Evolutionary conservation across 352 stramenopile genomes (phyloP).

Genomic region (Phytophthora lateralis): DNA sequence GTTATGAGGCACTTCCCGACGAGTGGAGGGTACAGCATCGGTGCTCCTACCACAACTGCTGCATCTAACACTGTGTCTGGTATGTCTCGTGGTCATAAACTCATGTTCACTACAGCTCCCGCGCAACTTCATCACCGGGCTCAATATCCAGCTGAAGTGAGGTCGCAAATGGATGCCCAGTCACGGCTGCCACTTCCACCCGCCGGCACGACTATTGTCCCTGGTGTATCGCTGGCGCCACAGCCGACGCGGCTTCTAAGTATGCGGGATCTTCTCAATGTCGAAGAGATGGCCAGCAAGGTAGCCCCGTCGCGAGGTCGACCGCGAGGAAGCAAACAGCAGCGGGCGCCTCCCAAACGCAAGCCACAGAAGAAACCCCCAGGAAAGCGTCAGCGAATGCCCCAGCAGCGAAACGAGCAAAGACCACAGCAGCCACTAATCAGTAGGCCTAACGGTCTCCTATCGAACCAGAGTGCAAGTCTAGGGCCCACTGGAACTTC

Average conservation of each 20-base stretch:
- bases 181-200: slow-evolving; percentile 19
- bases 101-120: not conserved
- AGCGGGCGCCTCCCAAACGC: slow-evolving; percentile 16
- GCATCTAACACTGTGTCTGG: slow-evolving; percentile 1
- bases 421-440: not conserved
- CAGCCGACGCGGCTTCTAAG: slow-evolving; percentile 16
- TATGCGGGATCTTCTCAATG: slow-evolving; percentile 43
- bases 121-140: slow-evolving; percentile 7
- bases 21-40: not conserved
- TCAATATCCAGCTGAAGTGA: slow-evolving; percentile 1
- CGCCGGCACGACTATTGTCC: slow-evolving; percentile 29
- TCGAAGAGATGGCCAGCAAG: slow-evolving; percentile 22
- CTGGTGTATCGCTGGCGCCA: slow-evolving; percentile 31
- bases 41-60: not conserved
- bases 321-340: slow-evolving; percentile 20
- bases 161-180: slow-evolving; percentile 6
- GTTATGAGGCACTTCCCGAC: slow-evolving; percentile 19
- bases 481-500: slow-evolving; percentile 1
- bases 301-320: slow-evolving; percentile 11
- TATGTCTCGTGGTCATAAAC: slow-evolving; percentile 1
- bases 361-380: slow-evolving; percentile 23
- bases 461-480: slow-evolving; percentile 8
- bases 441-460: slow-evolving; percentile 4
- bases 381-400: slow-evolving; percentile 22
- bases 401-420: slow-evolving; percentile 19